Conservation (phyloP, 2,329 filamentous ascomycete genomes). For the Emergomyces orientalis region DNA sequence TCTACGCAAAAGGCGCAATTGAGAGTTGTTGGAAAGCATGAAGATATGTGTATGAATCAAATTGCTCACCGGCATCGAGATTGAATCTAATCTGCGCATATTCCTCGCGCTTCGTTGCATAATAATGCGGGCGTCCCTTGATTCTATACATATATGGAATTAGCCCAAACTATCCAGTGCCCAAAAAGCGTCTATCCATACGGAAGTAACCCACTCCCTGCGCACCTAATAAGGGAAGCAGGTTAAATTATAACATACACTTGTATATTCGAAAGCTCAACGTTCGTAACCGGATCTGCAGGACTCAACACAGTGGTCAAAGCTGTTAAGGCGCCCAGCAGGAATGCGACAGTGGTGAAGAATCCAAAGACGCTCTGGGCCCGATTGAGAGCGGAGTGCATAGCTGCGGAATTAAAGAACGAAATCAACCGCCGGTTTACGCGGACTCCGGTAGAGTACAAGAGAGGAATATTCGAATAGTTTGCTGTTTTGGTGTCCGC, state of each 20-base stretch:
- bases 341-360: conserved; percentile 89
- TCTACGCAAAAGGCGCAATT: background rate
- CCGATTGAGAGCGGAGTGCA: conserved; percentile 82
- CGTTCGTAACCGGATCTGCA: conserved; percentile 46
- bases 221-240: background rate
- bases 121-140: conserved; percentile 91
- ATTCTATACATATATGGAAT: conserved; percentile 45
- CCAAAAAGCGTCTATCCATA: background rate
- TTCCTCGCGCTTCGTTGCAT: conserved; percentile 84
- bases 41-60: background rate
- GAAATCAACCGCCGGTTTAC: background rate
- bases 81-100: conserved; percentile 93
- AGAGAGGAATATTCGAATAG: background rate
- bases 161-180: background rate
- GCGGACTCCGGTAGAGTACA: background rate
- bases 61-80: conserved; percentile 59
- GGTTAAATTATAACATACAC: conserved; percentile 51
- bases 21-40: background rate
- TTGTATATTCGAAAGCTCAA: conserved; percentile 56
- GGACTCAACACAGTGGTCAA: conserved; percentile 59
- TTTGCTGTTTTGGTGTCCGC: background rate
- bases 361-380: conserved; percentile 92
- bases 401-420: conserved; percentile 36
- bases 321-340: conserved; percentile 69
- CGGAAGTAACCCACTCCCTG: background rate